phyloP scores from a whole-genome alignment of 2,329 filamentous ascomycete species.

The Colletotrichum lini region DNA sequence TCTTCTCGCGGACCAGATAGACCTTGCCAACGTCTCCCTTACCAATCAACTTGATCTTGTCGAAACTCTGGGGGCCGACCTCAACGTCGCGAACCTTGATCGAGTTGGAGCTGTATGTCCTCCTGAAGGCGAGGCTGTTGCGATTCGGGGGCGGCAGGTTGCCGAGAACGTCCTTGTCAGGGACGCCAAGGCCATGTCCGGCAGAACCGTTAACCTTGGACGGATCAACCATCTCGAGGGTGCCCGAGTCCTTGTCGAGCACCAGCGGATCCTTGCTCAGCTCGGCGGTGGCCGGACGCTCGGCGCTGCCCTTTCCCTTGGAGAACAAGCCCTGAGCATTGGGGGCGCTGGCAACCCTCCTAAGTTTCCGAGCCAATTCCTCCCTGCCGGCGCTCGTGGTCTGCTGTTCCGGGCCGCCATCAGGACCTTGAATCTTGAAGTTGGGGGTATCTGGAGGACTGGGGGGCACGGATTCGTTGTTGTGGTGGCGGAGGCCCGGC shows the following conservation, averaged over 20 bases:
- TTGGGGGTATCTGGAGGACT: slow-evolving; percentile 92
- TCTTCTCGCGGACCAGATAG: slow-evolving; percentile 97
- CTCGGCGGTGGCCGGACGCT: slow-evolving; percentile 87
- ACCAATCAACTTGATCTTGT: slow-evolving; percentile 99
- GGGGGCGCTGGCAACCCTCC: slow-evolving; percentile 94
- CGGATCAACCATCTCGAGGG: slow-evolving; percentile 62
- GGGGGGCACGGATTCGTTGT: slow-evolving; percentile 91
- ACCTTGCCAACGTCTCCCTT: slow-evolving; percentile 99
- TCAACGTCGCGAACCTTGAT: slow-evolving; percentile 99
- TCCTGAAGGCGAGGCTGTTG: slow-evolving; percentile 83
- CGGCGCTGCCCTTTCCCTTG: slow-evolving; percentile 69
- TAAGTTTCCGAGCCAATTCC: slow-evolving; percentile 91
- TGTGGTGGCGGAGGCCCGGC: slow-evolving; percentile 92
- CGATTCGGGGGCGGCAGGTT: slow-evolving; percentile 77
- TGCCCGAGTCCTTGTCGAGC: slow-evolving; percentile 66
- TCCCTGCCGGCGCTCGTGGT: slow-evolving; percentile 88
- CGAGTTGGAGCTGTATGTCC: slow-evolving; percentile 98
- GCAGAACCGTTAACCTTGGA: slow-evolving; percentile 53
- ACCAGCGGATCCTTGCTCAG: slow-evolving; percentile 85
- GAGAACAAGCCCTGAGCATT: slow-evolving; percentile 95
- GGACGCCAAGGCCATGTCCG: slow-evolving; percentile 49
- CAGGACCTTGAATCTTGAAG: slow-evolving; percentile 79
- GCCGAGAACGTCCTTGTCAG: slow-evolving; percentile 67
- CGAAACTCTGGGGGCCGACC: slow-evolving; percentile 94
- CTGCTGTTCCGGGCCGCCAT: slow-evolving; percentile 74